Evolutionary conservation across 2,329 filamentous ascomycete species (phyloP).

Genomic region (Chrysoporthe cubensis): DNA sequence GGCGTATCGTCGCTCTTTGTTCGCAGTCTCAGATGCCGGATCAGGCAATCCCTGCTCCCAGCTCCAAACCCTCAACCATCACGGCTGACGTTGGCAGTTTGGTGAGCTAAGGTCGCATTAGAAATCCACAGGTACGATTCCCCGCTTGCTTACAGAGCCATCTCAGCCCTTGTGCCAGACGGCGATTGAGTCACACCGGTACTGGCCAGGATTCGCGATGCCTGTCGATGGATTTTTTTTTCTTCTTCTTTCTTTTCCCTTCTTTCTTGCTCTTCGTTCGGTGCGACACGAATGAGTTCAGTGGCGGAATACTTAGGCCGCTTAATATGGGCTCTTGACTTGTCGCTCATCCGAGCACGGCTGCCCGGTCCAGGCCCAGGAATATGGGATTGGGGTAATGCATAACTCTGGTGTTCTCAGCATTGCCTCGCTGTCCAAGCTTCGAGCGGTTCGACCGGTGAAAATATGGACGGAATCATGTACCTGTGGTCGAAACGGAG

Average conservation of each 20-base stretch:
- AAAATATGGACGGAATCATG: background rate
- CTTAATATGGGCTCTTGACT: too few species aligned
- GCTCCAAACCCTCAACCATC: background rate
- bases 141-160: conserved; percentile 10
- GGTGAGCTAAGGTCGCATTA: background rate
- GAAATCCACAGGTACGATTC: background rate
- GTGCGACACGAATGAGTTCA: too few species aligned
- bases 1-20: background rate
- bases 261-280: too few species aligned
- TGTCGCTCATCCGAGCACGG: too few species aligned
- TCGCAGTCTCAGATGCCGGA: conserved; percentile 1
- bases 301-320: too few species aligned
- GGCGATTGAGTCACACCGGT: background rate
- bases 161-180: background rate
- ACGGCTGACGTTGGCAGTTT: conserved; percentile 7
- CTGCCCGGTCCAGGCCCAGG: background rate
- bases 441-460: background rate
- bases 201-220: background rate
- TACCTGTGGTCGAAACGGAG: background rate
- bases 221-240: background rate
- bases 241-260: background rate
- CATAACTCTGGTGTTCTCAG: background rate
- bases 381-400: too few species aligned
- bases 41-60: background rate
- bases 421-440: background rate